Percentiles rank a stretch among this genome's conserved stretches.
Conservation (phyloP, 2,329 filamentous ascomycete species). For the Hysterium pulicare region DNA sequence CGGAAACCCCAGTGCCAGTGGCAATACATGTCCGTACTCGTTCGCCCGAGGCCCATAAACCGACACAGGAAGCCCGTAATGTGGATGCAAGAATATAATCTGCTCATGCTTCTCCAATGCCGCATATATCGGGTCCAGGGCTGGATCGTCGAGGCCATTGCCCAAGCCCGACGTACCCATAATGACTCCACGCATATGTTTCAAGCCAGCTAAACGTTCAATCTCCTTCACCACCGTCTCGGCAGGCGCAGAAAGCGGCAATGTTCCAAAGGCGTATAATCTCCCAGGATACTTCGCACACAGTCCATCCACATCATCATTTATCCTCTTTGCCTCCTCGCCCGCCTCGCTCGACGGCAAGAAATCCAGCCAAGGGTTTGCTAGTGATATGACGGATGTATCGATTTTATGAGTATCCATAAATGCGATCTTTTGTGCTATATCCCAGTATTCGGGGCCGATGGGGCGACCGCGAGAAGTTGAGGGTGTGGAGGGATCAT, state of each 20-base stretch:
- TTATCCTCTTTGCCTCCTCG: conserved; percentile 64
- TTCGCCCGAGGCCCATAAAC: conserved; percentile 75
- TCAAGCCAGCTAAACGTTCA: conserved; percentile 56
- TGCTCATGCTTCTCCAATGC: conserved; percentile 63
- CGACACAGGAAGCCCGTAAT: conserved; percentile 79
- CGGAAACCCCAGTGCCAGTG: conserved; percentile 81
- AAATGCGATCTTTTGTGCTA: conserved; percentile 76
- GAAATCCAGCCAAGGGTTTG: conserved; percentile 94
- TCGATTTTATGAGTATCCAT: conserved; percentile 83
- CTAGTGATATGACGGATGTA: conserved; percentile 80
- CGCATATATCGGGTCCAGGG: conserved; percentile 67
- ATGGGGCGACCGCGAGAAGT: conserved; percentile 73
- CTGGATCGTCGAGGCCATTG: conserved; percentile 72
- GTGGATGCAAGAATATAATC: conserved; percentile 81
- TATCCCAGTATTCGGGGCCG: conserved; percentile 77
- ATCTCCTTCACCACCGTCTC: conserved; percentile 65
- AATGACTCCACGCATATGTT: conserved; percentile 78
- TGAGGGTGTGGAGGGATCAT: conserved; percentile 49
- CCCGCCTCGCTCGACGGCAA: conserved; percentile 60
- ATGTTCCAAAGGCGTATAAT: conserved; percentile 77
- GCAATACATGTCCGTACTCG: conserved; percentile 81
- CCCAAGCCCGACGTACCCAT: conserved; percentile 82
- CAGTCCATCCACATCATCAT: conserved; percentile 71
- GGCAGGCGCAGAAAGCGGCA: conserved; percentile 68
- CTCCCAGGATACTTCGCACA: conserved; percentile 65